These are phyloP conservation scores for Paulownia fortunei DNA, from an alignment of 257 asterid species.

Conservation along the genomic window DNA sequence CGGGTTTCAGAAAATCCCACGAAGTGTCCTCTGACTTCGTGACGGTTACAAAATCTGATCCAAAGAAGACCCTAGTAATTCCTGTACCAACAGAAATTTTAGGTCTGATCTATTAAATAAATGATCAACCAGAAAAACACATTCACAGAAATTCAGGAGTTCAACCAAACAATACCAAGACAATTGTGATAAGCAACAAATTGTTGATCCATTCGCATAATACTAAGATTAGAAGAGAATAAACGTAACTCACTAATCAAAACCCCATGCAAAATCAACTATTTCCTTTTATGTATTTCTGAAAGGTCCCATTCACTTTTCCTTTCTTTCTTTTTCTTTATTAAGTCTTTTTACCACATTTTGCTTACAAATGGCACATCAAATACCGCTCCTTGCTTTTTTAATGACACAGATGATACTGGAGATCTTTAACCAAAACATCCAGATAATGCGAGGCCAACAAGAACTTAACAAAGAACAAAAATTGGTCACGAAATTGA, in stretches of 20 bases:
- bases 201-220: background rate
- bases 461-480: background rate
- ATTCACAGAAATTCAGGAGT: background rate
- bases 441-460: too few relatives aligned
- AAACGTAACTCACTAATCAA: background rate
- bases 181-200: background rate
- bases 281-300: background rate
- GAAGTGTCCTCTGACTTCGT: constrained; percentile 84
- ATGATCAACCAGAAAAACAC: background rate
- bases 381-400: too few relatives aligned
- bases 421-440: too few relatives aligned
- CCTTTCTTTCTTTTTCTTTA: too few relatives aligned
- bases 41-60: constrained; percentile 85
- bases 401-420: too few relatives aligned
- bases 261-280: background rate
- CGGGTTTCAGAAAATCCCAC: constrained; percentile 92
- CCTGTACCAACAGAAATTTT: constrained; percentile 48
- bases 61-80: constrained; percentile 83
- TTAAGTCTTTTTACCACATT: too few relatives aligned
- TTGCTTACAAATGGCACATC: too few relatives aligned
- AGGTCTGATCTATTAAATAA: background rate
- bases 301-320: background rate
- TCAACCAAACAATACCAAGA: background rate
- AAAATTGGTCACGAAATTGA: background rate
- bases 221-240: background rate